Evolutionary conservation across 352 stramenopile species (phyloP).

Genomic region (Globisporangium megalacanthum): DNA sequence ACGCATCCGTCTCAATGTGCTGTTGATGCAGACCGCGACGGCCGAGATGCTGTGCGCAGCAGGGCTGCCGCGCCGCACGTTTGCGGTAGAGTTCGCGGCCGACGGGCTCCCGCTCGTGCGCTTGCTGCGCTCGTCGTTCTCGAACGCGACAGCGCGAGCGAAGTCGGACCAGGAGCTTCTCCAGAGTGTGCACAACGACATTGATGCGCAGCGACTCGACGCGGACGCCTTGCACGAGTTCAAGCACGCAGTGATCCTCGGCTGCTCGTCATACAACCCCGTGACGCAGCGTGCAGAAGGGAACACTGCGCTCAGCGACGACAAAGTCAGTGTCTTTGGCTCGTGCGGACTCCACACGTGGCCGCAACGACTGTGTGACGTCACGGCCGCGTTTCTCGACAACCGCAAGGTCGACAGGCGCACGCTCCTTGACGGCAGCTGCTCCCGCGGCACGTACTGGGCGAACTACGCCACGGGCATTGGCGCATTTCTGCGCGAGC

Average conservation of each 20-base stretch:
- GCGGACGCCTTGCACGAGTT: constrained; percentile 23
- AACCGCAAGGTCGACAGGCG: constrained; percentile 46
- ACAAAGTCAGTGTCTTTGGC: constrained; percentile 55
- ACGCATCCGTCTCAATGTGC: constrained; percentile 48
- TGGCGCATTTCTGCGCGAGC: constrained; percentile 57
- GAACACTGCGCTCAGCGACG: constrained; percentile 54
- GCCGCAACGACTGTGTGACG: constrained; percentile 38
- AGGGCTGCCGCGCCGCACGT: constrained; percentile 39
- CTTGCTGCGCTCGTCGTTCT: constrained; percentile 46
- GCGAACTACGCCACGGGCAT: constrained; percentile 62
- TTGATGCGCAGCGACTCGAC: constrained; percentile 31
- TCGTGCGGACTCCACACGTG: constrained; percentile 66
- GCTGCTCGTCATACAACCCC: constrained; percentile 55
- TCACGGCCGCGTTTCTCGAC: constrained; percentile 48
- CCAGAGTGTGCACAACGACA: constrained; percentile 41
- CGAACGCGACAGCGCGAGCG: constrained; percentile 33
- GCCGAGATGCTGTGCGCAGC: constrained; percentile 45
- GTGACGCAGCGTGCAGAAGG: constrained; percentile 39
- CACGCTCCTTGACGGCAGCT: constrained; percentile 54
- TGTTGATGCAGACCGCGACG: constrained; percentile 50
- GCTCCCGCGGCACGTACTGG: constrained; percentile 49
- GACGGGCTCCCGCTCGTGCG: constrained; percentile 46
- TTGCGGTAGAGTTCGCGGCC: constrained; percentile 38
- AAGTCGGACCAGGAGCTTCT: constrained; percentile 60
- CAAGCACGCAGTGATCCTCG: constrained; percentile 71